Evolutionary conservation across 1,284 basidiomycete species (phyloP).

Genomic region (Ceratobasidium sp.): DNA sequence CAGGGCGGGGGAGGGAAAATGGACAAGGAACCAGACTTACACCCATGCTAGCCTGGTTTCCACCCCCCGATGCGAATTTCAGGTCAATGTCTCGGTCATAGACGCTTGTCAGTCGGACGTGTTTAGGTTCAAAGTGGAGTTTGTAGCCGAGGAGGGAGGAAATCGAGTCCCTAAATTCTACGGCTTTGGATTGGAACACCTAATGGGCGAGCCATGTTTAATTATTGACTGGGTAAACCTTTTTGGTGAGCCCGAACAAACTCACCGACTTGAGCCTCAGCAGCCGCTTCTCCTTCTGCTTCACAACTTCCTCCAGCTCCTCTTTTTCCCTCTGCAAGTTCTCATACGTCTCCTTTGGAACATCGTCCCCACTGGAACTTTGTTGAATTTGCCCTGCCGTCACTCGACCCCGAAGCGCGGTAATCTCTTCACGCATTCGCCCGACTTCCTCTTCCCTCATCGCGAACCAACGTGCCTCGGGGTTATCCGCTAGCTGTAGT

Average conservation of each 20-base stretch:
- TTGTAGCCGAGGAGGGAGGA: conserved; percentile 86
- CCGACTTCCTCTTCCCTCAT: conserved; percentile 70
- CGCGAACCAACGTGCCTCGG: conserved; percentile 64
- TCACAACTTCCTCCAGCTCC: conserved; percentile 70
- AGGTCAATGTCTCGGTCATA: conserved; percentile 65
- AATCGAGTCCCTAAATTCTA: conserved; percentile 85
- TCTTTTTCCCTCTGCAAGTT: conserved; percentile 72
- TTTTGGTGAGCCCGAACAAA: neutral
- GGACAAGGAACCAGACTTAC: neutral
- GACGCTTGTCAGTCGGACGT: conserved; percentile 84
- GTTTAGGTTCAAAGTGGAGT: conserved; percentile 85
- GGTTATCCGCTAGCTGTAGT: conserved; percentile 79
- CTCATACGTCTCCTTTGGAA: conserved; percentile 79
- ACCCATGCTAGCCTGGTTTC: conserved; percentile 43
- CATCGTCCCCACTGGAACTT: conserved; percentile 58
- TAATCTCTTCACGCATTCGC: conserved; percentile 72
- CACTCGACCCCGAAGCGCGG: conserved; percentile 67
- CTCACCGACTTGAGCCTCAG: conserved; percentile 77
- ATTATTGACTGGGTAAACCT: neutral
- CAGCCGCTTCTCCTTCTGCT: conserved; percentile 81
- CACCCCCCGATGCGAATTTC: conserved; percentile 38
- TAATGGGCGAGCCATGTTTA: conserved; percentile 52
- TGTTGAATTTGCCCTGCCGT: conserved; percentile 50
- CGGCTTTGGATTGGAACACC: conserved; percentile 79
- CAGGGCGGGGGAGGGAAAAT: neutral